Evolutionary conservation across 352 stramenopile species (phyloP).

Genomic region (Phytophthora nicotianae): DNA sequence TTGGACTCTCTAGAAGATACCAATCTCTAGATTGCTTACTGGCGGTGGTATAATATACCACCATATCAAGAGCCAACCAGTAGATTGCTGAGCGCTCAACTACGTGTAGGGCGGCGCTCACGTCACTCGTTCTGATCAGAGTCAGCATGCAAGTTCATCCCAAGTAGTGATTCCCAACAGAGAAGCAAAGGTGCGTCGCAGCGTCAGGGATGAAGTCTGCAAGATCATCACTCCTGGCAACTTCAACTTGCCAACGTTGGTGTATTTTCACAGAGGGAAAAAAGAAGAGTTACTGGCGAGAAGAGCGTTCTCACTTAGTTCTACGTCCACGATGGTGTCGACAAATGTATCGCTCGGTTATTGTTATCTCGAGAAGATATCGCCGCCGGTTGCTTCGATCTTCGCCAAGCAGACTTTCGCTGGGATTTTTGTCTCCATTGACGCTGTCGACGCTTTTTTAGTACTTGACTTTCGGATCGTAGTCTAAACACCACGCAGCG

Average conservation of each 20-base stretch:
- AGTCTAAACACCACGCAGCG: neutral
- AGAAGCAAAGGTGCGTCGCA: no score
- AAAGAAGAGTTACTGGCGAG: no score
- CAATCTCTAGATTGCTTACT: no score
- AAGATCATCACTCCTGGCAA: constrained; percentile 23
- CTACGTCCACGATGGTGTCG: neutral
- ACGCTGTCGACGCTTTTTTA: no score
- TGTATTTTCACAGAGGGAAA: neutral
- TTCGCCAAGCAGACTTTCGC: constrained; percentile 7
- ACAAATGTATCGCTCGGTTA: no score
- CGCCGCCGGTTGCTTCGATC: neutral
- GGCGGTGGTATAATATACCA: no score
- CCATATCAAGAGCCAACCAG: no score
- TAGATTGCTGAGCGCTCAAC: constrained; percentile 10
- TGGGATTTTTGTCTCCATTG: constrained; percentile 4
- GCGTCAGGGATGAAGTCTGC: no score
- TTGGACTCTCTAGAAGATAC: no score
- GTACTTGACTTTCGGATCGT: neutral
- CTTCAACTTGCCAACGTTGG: constrained; percentile 16
- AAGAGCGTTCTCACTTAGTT: neutral
- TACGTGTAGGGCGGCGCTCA: neutral
- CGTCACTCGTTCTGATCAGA: neutral
- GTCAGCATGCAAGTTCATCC: neutral
- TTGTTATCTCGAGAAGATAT: neutral
- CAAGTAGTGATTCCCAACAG: neutral